Evolutionary conservation across 495 filamentous ascomycete species (phyloP).

Genomic region (Penicillium goetzii): DNA sequence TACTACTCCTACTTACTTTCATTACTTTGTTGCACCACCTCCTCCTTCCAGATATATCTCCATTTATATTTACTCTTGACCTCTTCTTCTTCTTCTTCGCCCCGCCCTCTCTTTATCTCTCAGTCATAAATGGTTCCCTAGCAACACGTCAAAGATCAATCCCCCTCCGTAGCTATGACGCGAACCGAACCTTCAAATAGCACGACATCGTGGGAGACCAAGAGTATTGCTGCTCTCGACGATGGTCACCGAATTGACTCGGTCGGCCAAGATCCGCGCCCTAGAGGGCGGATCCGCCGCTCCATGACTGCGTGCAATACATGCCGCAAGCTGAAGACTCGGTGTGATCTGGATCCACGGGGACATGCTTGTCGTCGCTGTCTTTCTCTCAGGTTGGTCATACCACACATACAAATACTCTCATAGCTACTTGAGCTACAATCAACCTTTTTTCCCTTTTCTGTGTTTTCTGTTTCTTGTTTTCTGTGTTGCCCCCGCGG

Average conservation of each 20-base stretch:
- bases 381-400: constrained; percentile 42
- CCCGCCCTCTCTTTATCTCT: neutral
- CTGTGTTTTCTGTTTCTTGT: neutral
- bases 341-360: constrained; percentile 45
- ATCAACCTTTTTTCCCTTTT: neutral
- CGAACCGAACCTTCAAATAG: constrained; percentile 33
- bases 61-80: neutral
- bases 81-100: neutral
- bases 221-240: constrained; percentile 32
- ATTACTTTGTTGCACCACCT: neutral
- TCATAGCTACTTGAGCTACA: constrained; percentile 3
- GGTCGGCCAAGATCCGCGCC: constrained; percentile 37
- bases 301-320: constrained; percentile 51
- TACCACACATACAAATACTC: neutral
- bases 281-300: constrained; percentile 45
- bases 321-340: constrained; percentile 50
- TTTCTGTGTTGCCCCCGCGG: neutral
- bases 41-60: neutral
- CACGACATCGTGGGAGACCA: constrained; percentile 38
- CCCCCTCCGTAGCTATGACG: constrained; percentile 33
- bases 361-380: constrained; percentile 49
- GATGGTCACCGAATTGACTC: constrained; percentile 34
- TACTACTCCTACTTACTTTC: constrained; percentile 1
- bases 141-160: constrained; percentile 9
- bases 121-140: constrained; percentile 19